Evolutionary conservation across 108 stramenopile genomes (phyloP).

Genomic region (Pseudonitzschia multistriata): DNA sequence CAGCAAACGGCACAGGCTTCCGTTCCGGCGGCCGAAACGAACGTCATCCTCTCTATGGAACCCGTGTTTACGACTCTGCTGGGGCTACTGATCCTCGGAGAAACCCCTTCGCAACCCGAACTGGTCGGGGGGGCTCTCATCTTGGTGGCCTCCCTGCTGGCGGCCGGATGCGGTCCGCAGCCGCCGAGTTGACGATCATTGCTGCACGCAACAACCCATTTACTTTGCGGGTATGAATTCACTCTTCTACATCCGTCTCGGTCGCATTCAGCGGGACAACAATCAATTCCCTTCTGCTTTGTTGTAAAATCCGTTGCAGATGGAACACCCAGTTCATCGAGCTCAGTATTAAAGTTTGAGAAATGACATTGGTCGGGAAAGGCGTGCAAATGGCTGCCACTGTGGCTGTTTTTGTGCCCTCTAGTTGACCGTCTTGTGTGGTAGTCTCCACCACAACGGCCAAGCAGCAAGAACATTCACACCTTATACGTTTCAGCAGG

Average conservation of each 20-base stretch:
- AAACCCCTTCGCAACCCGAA: slow-evolving; percentile 43
- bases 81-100: slow-evolving; percentile 47
- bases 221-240: too few relatives aligned
- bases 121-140: slow-evolving; percentile 43
- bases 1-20: slow-evolving; percentile 59
- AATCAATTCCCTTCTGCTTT: background rate
- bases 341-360: slow-evolving; percentile 42
- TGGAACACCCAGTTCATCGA: slow-evolving; percentile 50
- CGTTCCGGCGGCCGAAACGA: slow-evolving; percentile 55
- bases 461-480: slow-evolving; percentile 44
- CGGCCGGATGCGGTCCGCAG: background rate
- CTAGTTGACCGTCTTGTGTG: slow-evolving; percentile 26
- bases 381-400: slow-evolving; percentile 33
- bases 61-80: slow-evolving; percentile 57
- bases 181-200: too few relatives aligned
- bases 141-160: slow-evolving; percentile 16
- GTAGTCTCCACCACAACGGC: slow-evolving; percentile 45
- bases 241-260: too few relatives aligned
- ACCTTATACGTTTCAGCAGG: slow-evolving; percentile 53
- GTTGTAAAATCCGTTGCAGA: background rate
- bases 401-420: slow-evolving; percentile 43
- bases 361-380: slow-evolving; percentile 51
- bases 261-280: background rate
- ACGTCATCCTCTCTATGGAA: slow-evolving; percentile 59
- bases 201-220: background rate